These are phyloP conservation scores for Brasilioporus rufonigricans DNA, from an alignment of 768 basidiomycete species.

Conservation along the genomic window DNA sequence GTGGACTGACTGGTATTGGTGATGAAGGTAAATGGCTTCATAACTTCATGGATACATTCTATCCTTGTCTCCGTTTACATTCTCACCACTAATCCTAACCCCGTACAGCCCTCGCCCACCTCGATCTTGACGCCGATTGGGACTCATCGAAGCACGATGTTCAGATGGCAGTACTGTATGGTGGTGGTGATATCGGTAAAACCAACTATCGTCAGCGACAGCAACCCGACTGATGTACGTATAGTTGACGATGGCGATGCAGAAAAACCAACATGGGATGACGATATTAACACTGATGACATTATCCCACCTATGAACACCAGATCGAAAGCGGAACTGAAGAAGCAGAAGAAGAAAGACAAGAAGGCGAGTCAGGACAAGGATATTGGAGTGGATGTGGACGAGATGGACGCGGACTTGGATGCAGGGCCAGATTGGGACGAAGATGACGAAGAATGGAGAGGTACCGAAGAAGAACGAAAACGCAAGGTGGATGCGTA, in stretches of 20 bases:
- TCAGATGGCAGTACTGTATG: constrained; percentile 79
- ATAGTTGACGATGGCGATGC: constrained; percentile 35
- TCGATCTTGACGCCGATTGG: constrained; percentile 93
- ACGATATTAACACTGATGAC: constrained; percentile 82
- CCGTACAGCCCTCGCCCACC: constrained; percentile 52
- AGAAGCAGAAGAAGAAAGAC: constrained; percentile 49
- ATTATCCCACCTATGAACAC: constrained; percentile 42
- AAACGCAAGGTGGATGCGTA: constrained; percentile 81
- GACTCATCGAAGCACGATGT: constrained; percentile 81
- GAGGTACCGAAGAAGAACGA: constrained; percentile 88
- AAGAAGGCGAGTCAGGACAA: constrained; percentile 33
- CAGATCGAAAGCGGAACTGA: constrained; percentile 23
- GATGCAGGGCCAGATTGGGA: constrained; percentile 41
- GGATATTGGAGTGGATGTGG: constrained; percentile 46
- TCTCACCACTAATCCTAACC: not conserved
- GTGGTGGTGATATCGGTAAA: constrained; percentile 41
- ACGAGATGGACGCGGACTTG: constrained; percentile 57
- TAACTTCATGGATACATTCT: too few species aligned
- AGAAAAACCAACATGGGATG: constrained; percentile 87
- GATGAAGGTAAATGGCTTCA: constrained; percentile 29
- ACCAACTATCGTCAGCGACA: not conserved
- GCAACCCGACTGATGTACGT: not conserved
- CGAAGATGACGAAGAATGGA: constrained; percentile 66
- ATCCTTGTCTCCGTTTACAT: not conserved
- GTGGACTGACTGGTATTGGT: constrained; percentile 45